Evolutionary conservation across 78 protist species (phyloP).

Genomic region (Mantamonas sphyraenae): DNA sequence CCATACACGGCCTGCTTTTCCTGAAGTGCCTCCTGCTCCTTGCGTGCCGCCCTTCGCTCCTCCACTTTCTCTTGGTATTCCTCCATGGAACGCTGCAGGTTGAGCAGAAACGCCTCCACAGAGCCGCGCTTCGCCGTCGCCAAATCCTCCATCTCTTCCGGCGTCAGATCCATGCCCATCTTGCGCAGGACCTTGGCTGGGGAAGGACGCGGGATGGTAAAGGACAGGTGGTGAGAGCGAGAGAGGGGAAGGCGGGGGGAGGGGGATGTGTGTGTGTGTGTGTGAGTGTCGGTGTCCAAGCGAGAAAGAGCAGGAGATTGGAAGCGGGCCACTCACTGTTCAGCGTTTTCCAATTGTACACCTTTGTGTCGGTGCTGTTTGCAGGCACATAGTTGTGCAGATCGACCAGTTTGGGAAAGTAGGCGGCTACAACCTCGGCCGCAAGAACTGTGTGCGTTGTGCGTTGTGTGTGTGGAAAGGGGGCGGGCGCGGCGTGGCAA

Average conservation of each 20-base stretch:
- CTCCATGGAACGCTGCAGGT: constrained; percentile 1
- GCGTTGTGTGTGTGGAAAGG: too few relatives aligned
- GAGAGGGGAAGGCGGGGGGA: not conserved
- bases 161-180: not conserved
- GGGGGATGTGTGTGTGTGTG: not conserved
- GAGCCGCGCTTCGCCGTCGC: not conserved
- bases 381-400: constrained; percentile 66
- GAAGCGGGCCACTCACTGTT: not conserved
- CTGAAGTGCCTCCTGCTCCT: not conserved
- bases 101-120: not conserved
- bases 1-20: not conserved
- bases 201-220: not conserved
- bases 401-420: constrained; percentile 38
- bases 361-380: constrained; percentile 15
- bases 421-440: constrained; percentile 43
- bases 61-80: not conserved
- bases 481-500: too few relatives aligned
- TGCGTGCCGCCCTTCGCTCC: not conserved
- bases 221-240: not conserved
- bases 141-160: not conserved
- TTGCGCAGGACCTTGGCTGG: not conserved
- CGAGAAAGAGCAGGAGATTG: not conserved
- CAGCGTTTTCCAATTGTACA: constrained; percentile 61
- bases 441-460: constrained; percentile 22
- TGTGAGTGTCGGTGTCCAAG: not conserved